phyloP scores from a whole-genome alignment of 1,284 basidiomycete species.

The Puccinia horiana region DNA sequence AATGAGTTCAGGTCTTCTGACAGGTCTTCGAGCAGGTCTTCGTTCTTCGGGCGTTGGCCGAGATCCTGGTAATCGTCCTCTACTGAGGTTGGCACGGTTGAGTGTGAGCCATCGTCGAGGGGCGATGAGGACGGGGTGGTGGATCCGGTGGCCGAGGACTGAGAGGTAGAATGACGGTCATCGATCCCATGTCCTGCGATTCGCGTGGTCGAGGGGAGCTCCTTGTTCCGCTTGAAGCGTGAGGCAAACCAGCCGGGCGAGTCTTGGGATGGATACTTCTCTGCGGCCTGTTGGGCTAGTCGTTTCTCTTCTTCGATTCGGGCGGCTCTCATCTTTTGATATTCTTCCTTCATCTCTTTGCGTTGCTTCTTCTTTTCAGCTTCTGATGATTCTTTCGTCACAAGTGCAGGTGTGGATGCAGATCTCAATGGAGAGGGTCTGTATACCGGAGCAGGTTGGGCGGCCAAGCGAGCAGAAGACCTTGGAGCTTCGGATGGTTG shows the following conservation, averaged over 20 bases:
- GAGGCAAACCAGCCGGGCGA: neutral
- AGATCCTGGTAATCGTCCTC: neutral
- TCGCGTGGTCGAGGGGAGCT: neutral
- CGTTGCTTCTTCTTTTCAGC: neutral
- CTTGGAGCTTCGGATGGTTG: neutral
- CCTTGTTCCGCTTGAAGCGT: neutral
- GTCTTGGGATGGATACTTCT: neutral
- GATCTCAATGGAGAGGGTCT: neutral
- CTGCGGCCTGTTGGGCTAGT: neutral
- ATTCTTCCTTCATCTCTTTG: conserved; percentile 1
- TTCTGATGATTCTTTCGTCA: neutral
- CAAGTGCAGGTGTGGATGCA: neutral
- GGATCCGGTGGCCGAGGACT: neutral
- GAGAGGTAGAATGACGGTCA: neutral
- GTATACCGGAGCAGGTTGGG: neutral
- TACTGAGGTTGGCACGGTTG: neutral
- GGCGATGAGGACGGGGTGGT: neutral
- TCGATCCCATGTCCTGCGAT: neutral
- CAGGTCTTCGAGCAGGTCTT: neutral
- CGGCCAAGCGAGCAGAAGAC: neutral
- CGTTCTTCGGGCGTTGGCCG: neutral
- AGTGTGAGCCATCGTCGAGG: neutral
- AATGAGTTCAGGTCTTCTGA: neutral
- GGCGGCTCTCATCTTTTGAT: neutral
- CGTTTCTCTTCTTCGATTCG: neutral